A percentile compares a stretch with the other conserved stretches of the same genome.
These are phyloP conservation scores for Pleurotus giganteus DNA, from an alignment of 768 basidiomycete genomes.

Conservation along the genomic window DNA sequence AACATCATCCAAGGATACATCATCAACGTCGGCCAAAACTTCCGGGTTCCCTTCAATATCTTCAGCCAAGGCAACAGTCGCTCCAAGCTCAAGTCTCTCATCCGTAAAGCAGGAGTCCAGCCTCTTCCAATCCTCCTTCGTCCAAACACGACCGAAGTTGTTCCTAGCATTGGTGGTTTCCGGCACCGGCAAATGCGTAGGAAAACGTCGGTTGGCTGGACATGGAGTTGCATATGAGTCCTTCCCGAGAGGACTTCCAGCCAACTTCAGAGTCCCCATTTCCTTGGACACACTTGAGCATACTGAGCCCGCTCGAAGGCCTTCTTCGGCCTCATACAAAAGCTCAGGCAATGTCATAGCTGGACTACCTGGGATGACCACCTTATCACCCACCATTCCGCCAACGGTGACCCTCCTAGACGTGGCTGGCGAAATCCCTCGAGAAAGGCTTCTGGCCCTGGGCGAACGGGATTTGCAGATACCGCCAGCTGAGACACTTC, in stretches of 20 bases:
- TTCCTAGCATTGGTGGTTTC: slow-evolving; percentile 9
- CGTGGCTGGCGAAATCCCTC: slow-evolving; percentile 6
- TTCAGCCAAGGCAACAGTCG: slow-evolving; percentile 19
- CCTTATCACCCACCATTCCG: slow-evolving; percentile 47
- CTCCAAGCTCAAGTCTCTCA: slow-evolving; percentile 53
- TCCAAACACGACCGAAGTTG: slow-evolving; percentile 45
- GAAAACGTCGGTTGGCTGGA: neutral
- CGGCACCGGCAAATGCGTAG: neutral
- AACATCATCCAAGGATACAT: slow-evolving; percentile 54
- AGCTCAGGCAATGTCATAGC: slow-evolving; percentile 53
- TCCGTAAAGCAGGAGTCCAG: slow-evolving; percentile 80
- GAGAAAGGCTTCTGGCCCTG: slow-evolving; percentile 14
- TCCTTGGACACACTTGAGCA: neutral
- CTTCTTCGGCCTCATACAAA: slow-evolving; percentile 53
- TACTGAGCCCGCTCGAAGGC: neutral
- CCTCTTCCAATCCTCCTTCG: slow-evolving; percentile 75
- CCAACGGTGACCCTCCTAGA: slow-evolving; percentile 30
- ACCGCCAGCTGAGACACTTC: slow-evolving; percentile 28
- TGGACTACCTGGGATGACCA: slow-evolving; percentile 56
- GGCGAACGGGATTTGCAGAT: slow-evolving; percentile 23
- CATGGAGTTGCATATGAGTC: slow-evolving; percentile 4
- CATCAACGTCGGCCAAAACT: slow-evolving; percentile 48
- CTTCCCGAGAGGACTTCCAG: neutral
- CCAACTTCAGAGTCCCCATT: neutral
- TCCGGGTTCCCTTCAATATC: slow-evolving; percentile 15